These are phyloP conservation scores for Cytospora leucostoma DNA, from an alignment of 2,329 filamentous ascomycete genomes.

Conservation along the genomic window DNA sequence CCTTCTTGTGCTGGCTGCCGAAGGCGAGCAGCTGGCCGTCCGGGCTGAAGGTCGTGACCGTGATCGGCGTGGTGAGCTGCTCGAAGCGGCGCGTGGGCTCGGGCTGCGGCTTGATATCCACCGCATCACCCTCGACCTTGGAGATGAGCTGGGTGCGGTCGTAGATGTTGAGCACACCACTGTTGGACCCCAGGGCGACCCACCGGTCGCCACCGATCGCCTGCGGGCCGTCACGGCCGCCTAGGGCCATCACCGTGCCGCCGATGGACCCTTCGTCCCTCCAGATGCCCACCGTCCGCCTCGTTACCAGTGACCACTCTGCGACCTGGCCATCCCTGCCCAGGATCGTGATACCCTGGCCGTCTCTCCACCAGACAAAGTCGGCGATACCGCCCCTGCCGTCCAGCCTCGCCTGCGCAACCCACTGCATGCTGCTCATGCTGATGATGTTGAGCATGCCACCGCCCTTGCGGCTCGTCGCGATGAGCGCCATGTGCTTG, in stretches of 20 bases:
- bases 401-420: conserved; percentile 78
- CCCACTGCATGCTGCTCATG: conserved; percentile 81
- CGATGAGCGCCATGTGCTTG: conserved; percentile 79
- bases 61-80: conserved; percentile 85
- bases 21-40: conserved; percentile 90
- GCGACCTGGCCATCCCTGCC: conserved; percentile 87
- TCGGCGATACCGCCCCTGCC: conserved; percentile 82
- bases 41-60: conserved; percentile 76
- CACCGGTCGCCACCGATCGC: conserved; percentile 78
- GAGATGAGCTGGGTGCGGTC: conserved; percentile 69
- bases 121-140: conserved; percentile 37
- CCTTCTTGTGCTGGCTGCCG: conserved; percentile 82
- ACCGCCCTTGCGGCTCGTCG: conserved; percentile 79
- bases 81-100: conserved; percentile 74
- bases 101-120: conserved; percentile 65
- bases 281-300: conserved; percentile 79
- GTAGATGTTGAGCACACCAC: conserved; percentile 91
- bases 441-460: conserved; percentile 86
- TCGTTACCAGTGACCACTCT: conserved; percentile 75
- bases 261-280: conserved; percentile 86
- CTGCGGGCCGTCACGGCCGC: conserved; percentile 64
- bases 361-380: conserved; percentile 89
- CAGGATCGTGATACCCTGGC: conserved; percentile 77
- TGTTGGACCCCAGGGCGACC: conserved; percentile 84
- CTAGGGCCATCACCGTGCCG: conserved; percentile 79